These are phyloP conservation scores for Melanopsichium pennsylvanicum DNA, from an alignment of 1,284 basidiomycete genomes.

Conservation along the genomic window DNA sequence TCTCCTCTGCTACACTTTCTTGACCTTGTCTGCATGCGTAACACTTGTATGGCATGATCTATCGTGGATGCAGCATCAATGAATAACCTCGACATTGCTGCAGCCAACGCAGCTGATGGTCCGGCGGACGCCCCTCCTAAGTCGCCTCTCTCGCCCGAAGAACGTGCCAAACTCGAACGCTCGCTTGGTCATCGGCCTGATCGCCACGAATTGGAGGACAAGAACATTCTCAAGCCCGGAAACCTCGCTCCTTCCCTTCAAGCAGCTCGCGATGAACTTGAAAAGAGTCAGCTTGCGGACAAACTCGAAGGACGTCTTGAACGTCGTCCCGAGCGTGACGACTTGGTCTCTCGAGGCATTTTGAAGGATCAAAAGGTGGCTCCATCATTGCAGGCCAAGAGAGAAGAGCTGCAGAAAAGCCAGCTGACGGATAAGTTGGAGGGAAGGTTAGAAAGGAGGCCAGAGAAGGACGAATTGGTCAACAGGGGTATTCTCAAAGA, in stretches of 20 bases:
- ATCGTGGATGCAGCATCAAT: not conserved
- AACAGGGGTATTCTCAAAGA: constrained; percentile 67
- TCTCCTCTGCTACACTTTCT: not conserved
- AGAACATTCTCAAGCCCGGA: constrained; percentile 38
- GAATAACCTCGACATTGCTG: constrained; percentile 18
- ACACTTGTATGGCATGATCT: not conserved
- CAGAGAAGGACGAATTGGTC: constrained; percentile 51
- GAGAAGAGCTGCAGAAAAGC: constrained; percentile 70
- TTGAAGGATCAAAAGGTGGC: constrained; percentile 74
- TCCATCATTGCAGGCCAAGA: constrained; percentile 75
- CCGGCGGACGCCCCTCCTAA: constrained; percentile 5
- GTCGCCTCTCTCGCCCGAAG: constrained; percentile 18
- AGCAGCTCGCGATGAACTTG: constrained; percentile 47
- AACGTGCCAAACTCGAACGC: constrained; percentile 70
- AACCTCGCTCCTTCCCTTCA: constrained; percentile 54
- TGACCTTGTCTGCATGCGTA: not conserved
- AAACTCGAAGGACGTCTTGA: constrained; percentile 50
- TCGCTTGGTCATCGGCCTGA: constrained; percentile 72
- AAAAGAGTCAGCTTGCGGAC: constrained; percentile 48
- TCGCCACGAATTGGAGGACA: constrained; percentile 71
- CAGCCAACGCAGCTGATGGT: constrained; percentile 15
- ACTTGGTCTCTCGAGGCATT: constrained; percentile 48
- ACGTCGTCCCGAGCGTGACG: constrained; percentile 49
- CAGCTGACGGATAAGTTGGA: constrained; percentile 50
- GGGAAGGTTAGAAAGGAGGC: constrained; percentile 43